Conservation (phyloP, 306 rosid species). For the Betula pendula region DNA sequence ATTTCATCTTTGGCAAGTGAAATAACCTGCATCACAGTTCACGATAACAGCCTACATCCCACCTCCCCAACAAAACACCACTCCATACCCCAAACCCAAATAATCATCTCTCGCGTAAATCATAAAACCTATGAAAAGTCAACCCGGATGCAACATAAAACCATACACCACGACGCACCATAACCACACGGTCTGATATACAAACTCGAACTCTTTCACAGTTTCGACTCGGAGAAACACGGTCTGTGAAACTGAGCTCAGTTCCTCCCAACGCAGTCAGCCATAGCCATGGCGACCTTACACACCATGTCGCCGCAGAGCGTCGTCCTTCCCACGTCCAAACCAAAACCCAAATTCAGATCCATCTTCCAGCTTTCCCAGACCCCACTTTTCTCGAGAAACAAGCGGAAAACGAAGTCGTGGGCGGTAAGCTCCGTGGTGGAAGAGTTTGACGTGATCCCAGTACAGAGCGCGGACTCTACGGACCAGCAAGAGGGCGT, state of each 20-base stretch:
- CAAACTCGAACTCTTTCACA: background rate
- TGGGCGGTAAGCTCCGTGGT: slow-evolving; percentile 34
- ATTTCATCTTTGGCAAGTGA: background rate
- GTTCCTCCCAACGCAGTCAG: slow-evolving; percentile 33
- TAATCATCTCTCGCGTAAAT: background rate
- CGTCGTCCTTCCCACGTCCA: slow-evolving; percentile 41
- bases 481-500: slow-evolving; percentile 75
- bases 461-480: slow-evolving; percentile 53
- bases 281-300: slow-evolving; percentile 61
- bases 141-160: background rate
- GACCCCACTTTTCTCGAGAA: slow-evolving; percentile 28
- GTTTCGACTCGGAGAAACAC: slow-evolving; percentile 28
- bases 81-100: background rate
- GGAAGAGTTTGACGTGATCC: slow-evolving; percentile 63
- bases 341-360: slow-evolving; percentile 32
- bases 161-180: slow-evolving; percentile 5
- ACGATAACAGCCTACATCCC: background rate
- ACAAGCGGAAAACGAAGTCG: slow-evolving; percentile 30
- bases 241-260: background rate
- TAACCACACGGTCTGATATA: background rate
- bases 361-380: slow-evolving; percentile 24
- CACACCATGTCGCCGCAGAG: slow-evolving; percentile 57
- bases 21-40: background rate
- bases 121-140: background rate
- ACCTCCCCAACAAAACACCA: slow-evolving; percentile 8